phyloP scores from a whole-genome alignment of 1,284 basidiomycete species.

The Trichosporon ovoides region DNA sequence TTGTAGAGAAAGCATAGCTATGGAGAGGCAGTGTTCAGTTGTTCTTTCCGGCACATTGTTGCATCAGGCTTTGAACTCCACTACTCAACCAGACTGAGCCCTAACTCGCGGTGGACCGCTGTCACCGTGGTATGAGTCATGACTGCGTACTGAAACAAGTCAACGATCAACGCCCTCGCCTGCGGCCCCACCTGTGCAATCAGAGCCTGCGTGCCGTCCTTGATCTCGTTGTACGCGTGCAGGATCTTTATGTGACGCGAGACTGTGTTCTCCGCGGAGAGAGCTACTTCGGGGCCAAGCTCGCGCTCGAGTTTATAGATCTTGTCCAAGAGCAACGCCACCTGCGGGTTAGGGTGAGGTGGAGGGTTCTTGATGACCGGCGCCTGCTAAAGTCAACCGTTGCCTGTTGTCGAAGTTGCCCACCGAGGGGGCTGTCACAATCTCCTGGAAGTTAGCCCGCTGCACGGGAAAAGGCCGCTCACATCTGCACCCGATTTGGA shows the following conservation, averaged over 20 bases:
- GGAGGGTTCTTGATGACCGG: neutral
- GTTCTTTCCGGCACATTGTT: neutral
- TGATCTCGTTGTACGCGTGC: constrained; percentile 49
- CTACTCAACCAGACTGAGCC: constrained; percentile 35
- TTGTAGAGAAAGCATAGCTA: constrained; percentile 5
- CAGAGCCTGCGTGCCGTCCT: constrained; percentile 44
- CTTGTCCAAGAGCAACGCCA: neutral
- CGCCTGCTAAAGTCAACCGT: too few relatives aligned
- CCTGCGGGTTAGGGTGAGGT: neutral
- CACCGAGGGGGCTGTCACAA: too few relatives aligned
- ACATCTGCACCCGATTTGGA: too few relatives aligned
- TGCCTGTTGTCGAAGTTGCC: too few relatives aligned
- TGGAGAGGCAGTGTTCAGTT: constrained; percentile 1
- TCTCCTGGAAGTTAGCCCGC: too few relatives aligned
- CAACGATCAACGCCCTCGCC: constrained; percentile 4
- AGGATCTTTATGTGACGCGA: constrained; percentile 41
- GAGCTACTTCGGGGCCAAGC: neutral
- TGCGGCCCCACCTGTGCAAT: constrained; percentile 37
- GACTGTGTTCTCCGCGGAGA: constrained; percentile 29
- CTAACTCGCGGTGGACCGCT: constrained; percentile 39
- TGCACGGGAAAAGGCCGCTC: too few relatives aligned
- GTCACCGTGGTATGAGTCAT: constrained; percentile 37
- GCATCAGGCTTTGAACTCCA: neutral
- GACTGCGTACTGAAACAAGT: constrained; percentile 36
- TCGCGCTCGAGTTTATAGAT: neutral